These are phyloP conservation scores for Kodamaea neixiangensis DNA, from an alignment of 805 yeast genomes.

Conservation along the genomic window DNA sequence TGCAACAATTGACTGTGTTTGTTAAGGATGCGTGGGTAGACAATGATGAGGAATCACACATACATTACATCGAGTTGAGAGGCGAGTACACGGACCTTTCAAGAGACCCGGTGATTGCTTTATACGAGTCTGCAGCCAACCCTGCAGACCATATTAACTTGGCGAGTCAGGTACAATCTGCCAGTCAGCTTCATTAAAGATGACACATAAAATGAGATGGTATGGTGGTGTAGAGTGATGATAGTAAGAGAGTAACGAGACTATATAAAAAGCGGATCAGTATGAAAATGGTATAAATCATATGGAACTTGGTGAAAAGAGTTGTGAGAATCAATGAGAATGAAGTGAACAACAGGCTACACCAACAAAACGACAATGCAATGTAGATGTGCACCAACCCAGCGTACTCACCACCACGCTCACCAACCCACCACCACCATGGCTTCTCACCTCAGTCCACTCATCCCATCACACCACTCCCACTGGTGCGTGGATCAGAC, in stretches of 20 bases:
- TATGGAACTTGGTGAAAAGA: no score
- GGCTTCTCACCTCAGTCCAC: neutral
- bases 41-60: constrained; percentile 49
- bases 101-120: constrained; percentile 70
- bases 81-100: constrained; percentile 64
- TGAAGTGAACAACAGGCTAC: no score
- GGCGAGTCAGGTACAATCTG: constrained; percentile 9
- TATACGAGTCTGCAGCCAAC: constrained; percentile 90
- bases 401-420: no score
- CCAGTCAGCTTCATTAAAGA: neutral
- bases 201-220: no score
- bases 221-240: no score
- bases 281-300: no score
- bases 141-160: constrained; percentile 75
- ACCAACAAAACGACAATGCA: no score
- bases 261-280: no score
- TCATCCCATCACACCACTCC: neutral
- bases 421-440: neutral
- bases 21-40: constrained; percentile 53
- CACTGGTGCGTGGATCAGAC: constrained; percentile 8
- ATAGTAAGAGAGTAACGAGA: no score
- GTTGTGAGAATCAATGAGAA: no score
- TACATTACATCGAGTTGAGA: constrained; percentile 75
- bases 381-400: no score
- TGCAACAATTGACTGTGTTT: constrained; percentile 66